Evolutionary conservation across 495 filamentous ascomycete species (phyloP), one percentile per base, ranked within the genome.

Genomic region (Penicillium chermesinum): DNA sequence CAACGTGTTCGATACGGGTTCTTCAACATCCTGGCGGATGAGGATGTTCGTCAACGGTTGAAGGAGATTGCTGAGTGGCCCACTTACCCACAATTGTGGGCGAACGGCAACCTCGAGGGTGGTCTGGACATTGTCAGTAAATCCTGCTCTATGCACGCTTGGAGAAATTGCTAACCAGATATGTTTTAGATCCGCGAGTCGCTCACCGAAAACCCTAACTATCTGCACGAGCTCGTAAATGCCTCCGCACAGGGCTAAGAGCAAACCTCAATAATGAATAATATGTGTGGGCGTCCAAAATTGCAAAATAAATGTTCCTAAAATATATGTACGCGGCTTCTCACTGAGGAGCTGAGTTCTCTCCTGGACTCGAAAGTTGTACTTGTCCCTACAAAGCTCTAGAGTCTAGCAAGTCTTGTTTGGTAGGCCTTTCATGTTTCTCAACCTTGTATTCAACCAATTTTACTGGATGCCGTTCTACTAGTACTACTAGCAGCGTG

Each of bases 21-120:
- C 77, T 99, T 99, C 71, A 97, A 99, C 61, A 97, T 95, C 53
- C 69, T 99, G 44, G 93, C 93, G 52, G 93, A 99, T 66, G 93
- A 99, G 58, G 93, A 96, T 54, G 94, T 99, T 14, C 77, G 93
- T 32, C 91, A 97, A 71, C 93, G 93, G 4, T 67, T 99, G 58
- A 99, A 97, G 77, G 83, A 86, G 63, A 96, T 85, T 66, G 87
- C 89, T 9, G 91, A 96, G 38, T 97, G 93, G 93, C 94, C 93
- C 2, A 99, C 93, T 1, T 99, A 87, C 68, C 89, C 91, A 12
- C 91, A 96, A 67, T 68, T 96, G 43, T 96, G 87, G 79, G 75
- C 91, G 7, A 70, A 75, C 46, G 89, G 91, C 1, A 83, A 91
- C 58, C 64, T 96, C 49, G 82, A 95, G n/a, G 90, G 91, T 32